These are phyloP conservation scores for Epichloe gansuensis DNA, from an alignment of 2,329 filamentous ascomycete species.

Conservation along the genomic window DNA sequence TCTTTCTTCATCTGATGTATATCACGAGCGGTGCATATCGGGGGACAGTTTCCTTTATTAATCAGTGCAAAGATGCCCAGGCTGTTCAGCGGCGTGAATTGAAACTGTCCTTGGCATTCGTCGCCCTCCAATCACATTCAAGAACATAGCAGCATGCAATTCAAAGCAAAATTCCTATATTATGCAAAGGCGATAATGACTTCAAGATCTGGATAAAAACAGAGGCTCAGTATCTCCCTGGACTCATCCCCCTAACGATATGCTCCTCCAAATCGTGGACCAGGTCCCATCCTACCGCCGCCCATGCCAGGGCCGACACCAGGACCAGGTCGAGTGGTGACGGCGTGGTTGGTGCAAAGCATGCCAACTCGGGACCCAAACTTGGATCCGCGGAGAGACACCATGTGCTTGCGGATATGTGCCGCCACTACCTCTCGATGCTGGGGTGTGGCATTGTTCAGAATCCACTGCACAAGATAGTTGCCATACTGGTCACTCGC, in stretches of 20 bases:
- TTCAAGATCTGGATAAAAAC: slow-evolving; percentile 7
- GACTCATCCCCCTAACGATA: slow-evolving; percentile 36
- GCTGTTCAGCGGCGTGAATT: neutral
- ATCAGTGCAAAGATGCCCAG: neutral
- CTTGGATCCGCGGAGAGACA: slow-evolving; percentile 93
- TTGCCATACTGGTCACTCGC: slow-evolving; percentile 98
- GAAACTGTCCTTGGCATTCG: neutral
- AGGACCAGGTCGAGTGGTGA: slow-evolving; percentile 78
- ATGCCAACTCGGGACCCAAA: slow-evolving; percentile 97
- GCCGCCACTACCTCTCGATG: slow-evolving; percentile 87
- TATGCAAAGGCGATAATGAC: slow-evolving; percentile 10
- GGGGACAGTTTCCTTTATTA: neutral
- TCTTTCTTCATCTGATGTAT: neutral
- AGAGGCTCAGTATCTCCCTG: neutral
- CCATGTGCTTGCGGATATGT: slow-evolving; percentile 98
- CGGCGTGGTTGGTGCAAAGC: slow-evolving; percentile 93
- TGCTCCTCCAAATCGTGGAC: slow-evolving; percentile 43
- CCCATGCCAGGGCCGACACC: slow-evolving; percentile 57
- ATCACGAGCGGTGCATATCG: neutral
- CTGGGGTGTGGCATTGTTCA: slow-evolving; percentile 75
- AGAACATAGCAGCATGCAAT: slow-evolving; percentile 1
- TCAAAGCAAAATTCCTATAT: slow-evolving; percentile 10
- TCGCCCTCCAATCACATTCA: neutral
- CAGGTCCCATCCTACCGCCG: slow-evolving; percentile 40
- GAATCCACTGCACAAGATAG: slow-evolving; percentile 94